Conservation (phyloP, 2,329 filamentous ascomycete species). For the Drechslera avenae region DNA sequence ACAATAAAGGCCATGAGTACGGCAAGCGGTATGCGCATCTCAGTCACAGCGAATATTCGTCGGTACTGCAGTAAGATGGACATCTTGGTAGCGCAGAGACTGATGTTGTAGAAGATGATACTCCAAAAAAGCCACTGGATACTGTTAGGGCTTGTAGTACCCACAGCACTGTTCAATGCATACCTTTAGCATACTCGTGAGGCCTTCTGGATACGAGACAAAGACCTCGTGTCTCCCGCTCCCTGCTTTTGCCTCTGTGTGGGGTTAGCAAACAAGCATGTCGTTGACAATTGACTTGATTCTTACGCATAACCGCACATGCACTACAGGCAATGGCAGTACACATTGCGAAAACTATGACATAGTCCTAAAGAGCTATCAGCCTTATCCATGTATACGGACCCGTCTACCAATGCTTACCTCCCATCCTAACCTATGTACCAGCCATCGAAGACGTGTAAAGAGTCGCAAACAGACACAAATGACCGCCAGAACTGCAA, state of each 20-base stretch:
- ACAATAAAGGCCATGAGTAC: constrained; percentile 28
- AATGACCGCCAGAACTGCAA: constrained; percentile 26
- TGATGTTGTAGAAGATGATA: constrained; percentile 32
- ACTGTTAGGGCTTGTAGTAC: constrained; percentile 6
- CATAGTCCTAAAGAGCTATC: constrained; percentile 17
- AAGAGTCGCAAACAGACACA: constrained; percentile 29
- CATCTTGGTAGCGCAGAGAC: constrained; percentile 32
- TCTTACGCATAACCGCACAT: constrained; percentile 28
- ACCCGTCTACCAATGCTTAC: not conserved
- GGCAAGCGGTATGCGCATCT: constrained; percentile 32
- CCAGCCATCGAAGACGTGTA: constrained; percentile 22
- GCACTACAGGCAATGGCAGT: constrained; percentile 15
- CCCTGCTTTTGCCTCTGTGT: constrained; percentile 25
- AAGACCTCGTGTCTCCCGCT: constrained; percentile 33
- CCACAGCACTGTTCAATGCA: not conserved
- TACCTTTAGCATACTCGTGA: constrained; percentile 23
- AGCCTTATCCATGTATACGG: not conserved
- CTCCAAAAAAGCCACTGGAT: constrained; percentile 34
- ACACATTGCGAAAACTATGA: constrained; percentile 27
- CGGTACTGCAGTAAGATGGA: constrained; percentile 38
- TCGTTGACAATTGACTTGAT: no score
- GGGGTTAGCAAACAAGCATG: constrained; percentile 1
- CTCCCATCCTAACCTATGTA: constrained; percentile 26
- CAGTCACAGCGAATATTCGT: constrained; percentile 31
- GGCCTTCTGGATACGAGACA: constrained; percentile 18